A percentile compares a stretch with the other conserved stretches of the same genome.
Evolutionary conservation across 192 early-diverging fungal genomes (phyloP).

Genomic region (Coemansia brasiliensis): DNA sequence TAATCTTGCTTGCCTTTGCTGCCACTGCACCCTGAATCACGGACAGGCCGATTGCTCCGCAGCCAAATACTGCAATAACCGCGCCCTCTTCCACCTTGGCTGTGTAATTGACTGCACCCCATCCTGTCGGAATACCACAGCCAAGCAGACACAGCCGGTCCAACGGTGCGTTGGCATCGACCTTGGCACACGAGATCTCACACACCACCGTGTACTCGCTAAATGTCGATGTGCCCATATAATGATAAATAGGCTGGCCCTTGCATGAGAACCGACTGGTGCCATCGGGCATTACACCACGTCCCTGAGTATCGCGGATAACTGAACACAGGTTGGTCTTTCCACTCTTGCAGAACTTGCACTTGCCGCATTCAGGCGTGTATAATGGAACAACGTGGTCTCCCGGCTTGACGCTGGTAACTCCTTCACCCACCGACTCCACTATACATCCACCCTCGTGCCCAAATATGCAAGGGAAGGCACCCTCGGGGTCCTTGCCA

Average conservation of each 20-base stretch:
- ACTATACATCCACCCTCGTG: constrained; percentile 96
- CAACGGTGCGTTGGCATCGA: constrained; percentile 72
- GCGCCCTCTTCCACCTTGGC: constrained; percentile 84
- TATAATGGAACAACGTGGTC: constrained; percentile 97
- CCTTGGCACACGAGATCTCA: constrained; percentile 91
- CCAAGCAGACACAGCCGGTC: constrained; percentile 91
- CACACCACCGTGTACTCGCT: constrained; percentile 91
- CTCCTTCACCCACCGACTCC: constrained; percentile 93
- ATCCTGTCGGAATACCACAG: constrained; percentile 96
- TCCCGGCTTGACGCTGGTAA: constrained; percentile 85
- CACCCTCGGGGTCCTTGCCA: constrained; percentile 80
- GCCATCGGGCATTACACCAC: constrained; percentile 93
- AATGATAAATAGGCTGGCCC: constrained; percentile 87
- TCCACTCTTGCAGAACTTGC: constrained; percentile 96
- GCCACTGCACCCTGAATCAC: constrained; percentile 83
- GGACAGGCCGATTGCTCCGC: constrained; percentile 90
- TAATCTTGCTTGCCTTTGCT: constrained; percentile 70
- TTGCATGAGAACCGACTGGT: constrained; percentile 90
- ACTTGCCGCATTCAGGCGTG: constrained; percentile 84
- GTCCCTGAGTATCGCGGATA: constrained; percentile 88
- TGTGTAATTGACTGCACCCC: constrained; percentile 91
- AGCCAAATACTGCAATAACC: constrained; percentile 87
- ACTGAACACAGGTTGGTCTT: constrained; percentile 97
- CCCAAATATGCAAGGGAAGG: constrained; percentile 91
- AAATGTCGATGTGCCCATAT: constrained; percentile 96